These are phyloP conservation scores for Annona squamosa DNA, from an alignment of 164 flowering plant genomes.

Conservation along the genomic window DNA sequence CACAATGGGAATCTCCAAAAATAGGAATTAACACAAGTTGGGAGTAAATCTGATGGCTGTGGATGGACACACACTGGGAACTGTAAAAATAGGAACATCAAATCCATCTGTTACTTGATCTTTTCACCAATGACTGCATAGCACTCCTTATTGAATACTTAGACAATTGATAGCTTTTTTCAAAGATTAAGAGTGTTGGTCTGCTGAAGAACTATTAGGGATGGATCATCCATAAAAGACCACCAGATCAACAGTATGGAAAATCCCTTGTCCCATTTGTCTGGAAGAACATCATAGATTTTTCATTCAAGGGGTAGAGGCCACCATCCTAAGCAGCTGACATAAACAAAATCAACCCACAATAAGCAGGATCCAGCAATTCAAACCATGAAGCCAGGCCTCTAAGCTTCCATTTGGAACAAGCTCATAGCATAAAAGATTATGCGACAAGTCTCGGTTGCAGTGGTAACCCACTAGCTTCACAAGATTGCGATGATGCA, in stretches of 20 bases:
- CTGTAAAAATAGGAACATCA: not conserved
- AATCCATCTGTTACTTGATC: not conserved
- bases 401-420: conserved; percentile 96
- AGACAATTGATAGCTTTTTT: not conserved
- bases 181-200: not conserved
- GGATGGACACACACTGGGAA: no score
- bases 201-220: not conserved
- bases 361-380: not conserved
- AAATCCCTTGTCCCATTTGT: not conserved
- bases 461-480: conserved; percentile 92
- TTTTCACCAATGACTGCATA: not conserved
- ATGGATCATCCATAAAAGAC: not conserved
- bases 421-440: conserved; percentile 90
- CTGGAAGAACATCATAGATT: not conserved
- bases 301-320: not conserved
- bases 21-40: not conserved
- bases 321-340: not conserved
- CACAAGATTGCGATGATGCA: conserved; percentile 96
- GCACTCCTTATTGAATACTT: no score
- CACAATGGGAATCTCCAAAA: not conserved
- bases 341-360: not conserved
- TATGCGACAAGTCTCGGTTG: conserved; percentile 69
- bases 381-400: conserved; percentile 94
- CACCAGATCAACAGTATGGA: not conserved
- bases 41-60: no score